phyloP scores from a whole-genome alignment of 2,329 filamentous ascomycete species.

The Didymella pomorum region DNA sequence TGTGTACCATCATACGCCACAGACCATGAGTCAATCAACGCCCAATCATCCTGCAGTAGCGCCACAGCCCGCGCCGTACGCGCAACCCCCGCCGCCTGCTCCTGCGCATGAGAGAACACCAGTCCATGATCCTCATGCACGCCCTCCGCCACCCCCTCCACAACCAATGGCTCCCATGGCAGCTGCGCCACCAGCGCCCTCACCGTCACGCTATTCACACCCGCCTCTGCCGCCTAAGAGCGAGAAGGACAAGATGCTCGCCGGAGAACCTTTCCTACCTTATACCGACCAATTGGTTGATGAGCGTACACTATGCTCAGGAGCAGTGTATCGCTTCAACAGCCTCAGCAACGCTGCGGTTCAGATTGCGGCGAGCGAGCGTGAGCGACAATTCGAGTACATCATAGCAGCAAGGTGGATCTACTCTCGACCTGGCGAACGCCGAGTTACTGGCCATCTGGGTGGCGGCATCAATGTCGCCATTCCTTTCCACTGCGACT shows the following conservation, averaged over 20 bases:
- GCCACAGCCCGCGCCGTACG: constrained; percentile 13
- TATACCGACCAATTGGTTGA: constrained; percentile 79
- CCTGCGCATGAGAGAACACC: constrained; percentile 51
- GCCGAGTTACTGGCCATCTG: constrained; percentile 61
- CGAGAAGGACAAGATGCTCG: constrained; percentile 91
- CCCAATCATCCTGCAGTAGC: constrained; percentile 31
- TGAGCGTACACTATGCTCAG: constrained; percentile 84
- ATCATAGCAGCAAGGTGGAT: constrained; percentile 70
- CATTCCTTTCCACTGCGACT: constrained; percentile 89
- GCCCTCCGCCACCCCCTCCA: constrained; percentile 28
- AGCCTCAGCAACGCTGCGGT: constrained; percentile 78
- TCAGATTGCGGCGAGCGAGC: constrained; percentile 71
- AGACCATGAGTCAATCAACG: constrained; percentile 35
- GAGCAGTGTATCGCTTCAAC: constrained; percentile 86
- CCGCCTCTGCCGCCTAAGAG: constrained; percentile 56
- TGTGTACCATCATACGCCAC: constrained; percentile 41
- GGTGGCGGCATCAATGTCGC: constrained; percentile 81
- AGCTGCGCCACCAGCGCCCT: constrained; percentile 28
- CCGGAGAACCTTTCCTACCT: constrained; percentile 77
- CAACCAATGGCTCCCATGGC: constrained; percentile 28
- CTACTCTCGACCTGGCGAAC: constrained; percentile 26
- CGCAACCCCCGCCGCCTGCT: constrained; percentile 44
- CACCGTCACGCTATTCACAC: constrained; percentile 33
- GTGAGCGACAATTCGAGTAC: constrained; percentile 72
- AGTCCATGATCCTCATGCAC: constrained; percentile 20